phyloP scores from a whole-genome alignment of 2,329 filamentous ascomycete genomes.

The Ophidiomyces ophidiicola region DNA sequence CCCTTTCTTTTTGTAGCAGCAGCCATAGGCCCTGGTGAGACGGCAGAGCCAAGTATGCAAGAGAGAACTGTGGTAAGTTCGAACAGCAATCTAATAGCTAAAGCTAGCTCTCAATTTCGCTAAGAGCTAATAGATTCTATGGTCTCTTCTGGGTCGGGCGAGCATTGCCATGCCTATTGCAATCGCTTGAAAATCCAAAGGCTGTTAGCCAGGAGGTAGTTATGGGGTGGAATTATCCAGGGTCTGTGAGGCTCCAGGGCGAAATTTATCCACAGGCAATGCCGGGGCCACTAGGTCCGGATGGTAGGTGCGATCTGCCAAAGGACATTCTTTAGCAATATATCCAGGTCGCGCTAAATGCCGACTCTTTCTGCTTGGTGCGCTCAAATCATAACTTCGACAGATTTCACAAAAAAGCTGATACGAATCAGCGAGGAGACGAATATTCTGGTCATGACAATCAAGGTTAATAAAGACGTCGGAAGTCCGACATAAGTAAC shows the following conservation, averaged over 20 bases:
- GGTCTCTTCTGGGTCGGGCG: slow-evolving; percentile 22
- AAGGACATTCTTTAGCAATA: slow-evolving; percentile 16
- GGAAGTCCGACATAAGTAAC: slow-evolving; percentile 20
- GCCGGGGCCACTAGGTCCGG: slow-evolving; percentile 17
- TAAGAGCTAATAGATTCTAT: slow-evolving; percentile 3
- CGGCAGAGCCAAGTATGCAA: slow-evolving; percentile 15
- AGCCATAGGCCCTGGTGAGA: slow-evolving; percentile 24
- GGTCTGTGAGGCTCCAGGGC: slow-evolving; percentile 18
- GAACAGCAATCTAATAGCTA: neutral
- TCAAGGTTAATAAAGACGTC: slow-evolving; percentile 22
- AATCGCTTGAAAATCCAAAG: slow-evolving; percentile 17
- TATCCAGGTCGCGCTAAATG: slow-evolving; percentile 18
- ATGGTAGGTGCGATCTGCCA: slow-evolving; percentile 15
- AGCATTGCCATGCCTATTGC: slow-evolving; percentile 18
- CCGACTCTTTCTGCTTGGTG: slow-evolving; percentile 23
- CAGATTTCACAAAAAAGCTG: slow-evolving; percentile 20
- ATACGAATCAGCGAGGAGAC: slow-evolving; percentile 14
- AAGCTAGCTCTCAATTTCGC: neutral
- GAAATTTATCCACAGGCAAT: slow-evolving; percentile 18
- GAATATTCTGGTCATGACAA: slow-evolving; percentile 18
- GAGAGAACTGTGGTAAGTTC: slow-evolving; percentile 18
- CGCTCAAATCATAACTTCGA: slow-evolving; percentile 20
- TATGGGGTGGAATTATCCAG: slow-evolving; percentile 21
- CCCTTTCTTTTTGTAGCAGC: slow-evolving; percentile 19
- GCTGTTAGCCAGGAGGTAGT: slow-evolving; percentile 18